Evolutionary conservation across 139 green algal species (phyloP).

Genomic region (Chara braunii): DNA sequence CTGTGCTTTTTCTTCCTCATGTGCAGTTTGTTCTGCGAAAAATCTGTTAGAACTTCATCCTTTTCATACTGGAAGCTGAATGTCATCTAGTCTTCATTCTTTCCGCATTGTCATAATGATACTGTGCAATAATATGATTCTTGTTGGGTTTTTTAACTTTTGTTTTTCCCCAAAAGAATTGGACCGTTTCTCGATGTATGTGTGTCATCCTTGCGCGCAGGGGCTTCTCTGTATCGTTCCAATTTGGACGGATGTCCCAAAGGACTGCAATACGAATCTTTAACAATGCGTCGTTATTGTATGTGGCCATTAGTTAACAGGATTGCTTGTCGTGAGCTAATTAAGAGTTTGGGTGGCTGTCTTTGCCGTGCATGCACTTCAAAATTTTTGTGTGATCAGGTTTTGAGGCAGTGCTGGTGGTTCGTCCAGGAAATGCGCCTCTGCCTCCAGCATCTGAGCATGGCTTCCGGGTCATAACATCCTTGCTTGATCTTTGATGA

Average conservation of each 20-base stretch:
- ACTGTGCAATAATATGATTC: too few relatives aligned
- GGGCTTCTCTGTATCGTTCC: not conserved
- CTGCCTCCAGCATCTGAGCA: constrained; percentile 29
- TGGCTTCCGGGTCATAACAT: constrained; percentile 35
- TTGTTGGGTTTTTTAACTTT: not conserved
- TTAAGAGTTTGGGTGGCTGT: not conserved
- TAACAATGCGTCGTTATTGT: not conserved
- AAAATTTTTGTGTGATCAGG: constrained; percentile 13
- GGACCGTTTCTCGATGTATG: too few relatives aligned
- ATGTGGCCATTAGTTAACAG: not conserved
- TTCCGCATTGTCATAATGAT: too few relatives aligned
- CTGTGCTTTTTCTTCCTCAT: too few relatives aligned
- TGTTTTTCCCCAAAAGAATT: too few relatives aligned
- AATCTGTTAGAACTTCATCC: too few relatives aligned
- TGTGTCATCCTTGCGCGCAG: too few relatives aligned
- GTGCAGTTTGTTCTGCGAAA: too few relatives aligned
- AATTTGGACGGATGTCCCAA: too few relatives aligned
- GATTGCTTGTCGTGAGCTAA: not conserved
- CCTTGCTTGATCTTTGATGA: constrained; percentile 15
- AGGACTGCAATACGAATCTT: not conserved
- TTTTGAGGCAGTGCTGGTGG: constrained; percentile 19
- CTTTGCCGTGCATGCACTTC: not conserved
- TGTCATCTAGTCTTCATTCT: too few relatives aligned
- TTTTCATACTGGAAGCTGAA: too few relatives aligned
- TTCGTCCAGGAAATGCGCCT: constrained; percentile 17